These are phyloP conservation scores for Globisporangium irregulare DNA, from an alignment of 352 stramenopile species.

Conservation along the genomic window DNA sequence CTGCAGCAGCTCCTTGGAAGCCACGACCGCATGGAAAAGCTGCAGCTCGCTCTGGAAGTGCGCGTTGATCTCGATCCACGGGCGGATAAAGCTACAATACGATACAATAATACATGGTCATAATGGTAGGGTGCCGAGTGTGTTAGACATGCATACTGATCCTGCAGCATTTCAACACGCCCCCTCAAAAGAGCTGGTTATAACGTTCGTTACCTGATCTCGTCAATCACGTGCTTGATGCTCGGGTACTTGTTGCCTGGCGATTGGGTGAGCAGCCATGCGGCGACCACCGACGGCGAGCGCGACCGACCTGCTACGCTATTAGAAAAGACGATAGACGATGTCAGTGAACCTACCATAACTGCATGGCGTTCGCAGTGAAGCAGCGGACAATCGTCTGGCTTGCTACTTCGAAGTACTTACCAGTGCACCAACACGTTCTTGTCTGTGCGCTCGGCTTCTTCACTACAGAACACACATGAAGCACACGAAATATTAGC, in stretches of 20 bases:
- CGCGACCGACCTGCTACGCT: conserved; percentile 67
- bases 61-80: conserved; percentile 70
- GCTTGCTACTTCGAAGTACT: not conserved
- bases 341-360: not conserved
- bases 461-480: conserved; percentile 21
- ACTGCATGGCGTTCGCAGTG: not conserved
- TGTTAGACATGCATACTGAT: not conserved
- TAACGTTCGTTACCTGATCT: conserved; percentile 31
- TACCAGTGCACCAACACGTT: conserved; percentile 79
- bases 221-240: conserved; percentile 35
- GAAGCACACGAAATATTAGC: not conserved
- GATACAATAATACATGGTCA: not conserved
- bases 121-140: too few species aligned
- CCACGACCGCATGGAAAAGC: not conserved
- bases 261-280: conserved; percentile 45
- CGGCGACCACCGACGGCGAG: conserved; percentile 48
- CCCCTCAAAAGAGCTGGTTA: too few species aligned
- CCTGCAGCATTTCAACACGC: too few species aligned
- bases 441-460: conserved; percentile 29
- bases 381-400: not conserved
- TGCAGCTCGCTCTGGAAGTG: conserved; percentile 50
- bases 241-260: conserved; percentile 15
- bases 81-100: conserved; percentile 39
- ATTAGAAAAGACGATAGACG: not conserved
- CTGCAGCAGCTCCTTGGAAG: conserved; percentile 3